These are phyloP conservation scores for Metschnikowia proteae DNA, from an alignment of 805 yeast species.

Conservation along the genomic window DNA sequence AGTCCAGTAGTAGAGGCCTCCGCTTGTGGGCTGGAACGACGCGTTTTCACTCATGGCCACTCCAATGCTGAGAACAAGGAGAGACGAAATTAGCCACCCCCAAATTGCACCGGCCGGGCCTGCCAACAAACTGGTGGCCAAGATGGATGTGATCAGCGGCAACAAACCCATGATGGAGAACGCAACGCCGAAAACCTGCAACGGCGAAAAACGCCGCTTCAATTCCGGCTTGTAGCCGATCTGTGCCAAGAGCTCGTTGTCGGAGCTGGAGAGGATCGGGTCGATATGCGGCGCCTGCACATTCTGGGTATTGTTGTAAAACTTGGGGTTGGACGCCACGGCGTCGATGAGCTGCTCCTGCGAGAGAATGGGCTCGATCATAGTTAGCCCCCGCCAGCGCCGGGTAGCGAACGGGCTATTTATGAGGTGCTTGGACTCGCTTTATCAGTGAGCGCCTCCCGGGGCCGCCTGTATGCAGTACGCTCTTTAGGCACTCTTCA, in stretches of 20 bases:
- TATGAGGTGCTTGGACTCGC: too few relatives aligned
- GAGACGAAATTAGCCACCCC: conserved; percentile 67
- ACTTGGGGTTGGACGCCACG: conserved; percentile 22
- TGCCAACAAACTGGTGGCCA: conserved; percentile 51
- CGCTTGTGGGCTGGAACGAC: conserved; percentile 69
- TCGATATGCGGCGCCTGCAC: conserved; percentile 25
- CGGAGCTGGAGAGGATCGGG: conserved; percentile 14
- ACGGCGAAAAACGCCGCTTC: conserved; percentile 53
- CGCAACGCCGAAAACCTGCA: conserved; percentile 68
- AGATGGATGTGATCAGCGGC: conserved; percentile 58
- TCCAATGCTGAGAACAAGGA: conserved; percentile 57
- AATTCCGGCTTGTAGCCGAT: conserved; percentile 72
- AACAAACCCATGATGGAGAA: conserved; percentile 70
- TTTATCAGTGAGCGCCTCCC: too few relatives aligned
- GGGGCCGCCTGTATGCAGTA: too few relatives aligned
- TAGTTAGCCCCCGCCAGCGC: background rate
- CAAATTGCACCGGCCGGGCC: conserved; percentile 66
- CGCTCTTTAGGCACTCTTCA: too few relatives aligned
- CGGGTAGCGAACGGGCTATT: too few relatives aligned
- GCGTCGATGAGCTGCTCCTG: conserved; percentile 25
- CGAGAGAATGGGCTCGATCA: conserved; percentile 13
- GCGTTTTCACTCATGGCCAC: conserved; percentile 63
- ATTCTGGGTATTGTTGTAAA: conserved; percentile 27
- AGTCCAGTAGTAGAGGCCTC: conserved; percentile 69
- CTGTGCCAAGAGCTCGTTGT: conserved; percentile 41